These are phyloP conservation scores for Hypoxylon sp. DNA, from an alignment of 2,329 filamentous ascomycete genomes.

Conservation along the genomic window DNA sequence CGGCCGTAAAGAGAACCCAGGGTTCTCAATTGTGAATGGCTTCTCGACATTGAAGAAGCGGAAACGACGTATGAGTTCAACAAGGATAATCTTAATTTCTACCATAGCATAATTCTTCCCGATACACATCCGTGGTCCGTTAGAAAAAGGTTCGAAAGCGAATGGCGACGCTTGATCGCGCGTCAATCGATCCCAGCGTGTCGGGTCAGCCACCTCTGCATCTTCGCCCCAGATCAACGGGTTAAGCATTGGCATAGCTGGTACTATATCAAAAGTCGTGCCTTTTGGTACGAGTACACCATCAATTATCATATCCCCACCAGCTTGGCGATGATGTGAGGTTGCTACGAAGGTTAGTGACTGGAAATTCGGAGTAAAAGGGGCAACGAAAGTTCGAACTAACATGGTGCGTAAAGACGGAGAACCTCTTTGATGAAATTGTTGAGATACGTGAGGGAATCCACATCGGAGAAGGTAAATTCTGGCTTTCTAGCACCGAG, in stretches of 20 bases:
- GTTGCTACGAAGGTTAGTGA: slow-evolving; percentile 40
- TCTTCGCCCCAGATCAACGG: slow-evolving; percentile 58
- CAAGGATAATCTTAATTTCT: slow-evolving; percentile 44
- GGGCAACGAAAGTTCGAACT: neutral
- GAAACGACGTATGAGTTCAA: slow-evolving; percentile 37
- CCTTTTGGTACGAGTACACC: slow-evolving; percentile 56
- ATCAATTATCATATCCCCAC: slow-evolving; percentile 53
- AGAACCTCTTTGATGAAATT: slow-evolving; percentile 59
- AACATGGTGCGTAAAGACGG: slow-evolving; percentile 54
- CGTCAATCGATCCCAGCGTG: slow-evolving; percentile 55
- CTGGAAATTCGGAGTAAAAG: too few species aligned
- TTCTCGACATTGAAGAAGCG: slow-evolving; percentile 31
- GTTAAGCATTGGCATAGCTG: slow-evolving; percentile 56
- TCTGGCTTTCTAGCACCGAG: slow-evolving; percentile 44
- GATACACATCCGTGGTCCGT: slow-evolving; percentile 44
- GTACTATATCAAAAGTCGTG: slow-evolving; percentile 56
- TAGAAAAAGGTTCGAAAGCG: slow-evolving; percentile 51
- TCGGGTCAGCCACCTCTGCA: slow-evolving; percentile 56
- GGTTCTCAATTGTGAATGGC: slow-evolving; percentile 39
- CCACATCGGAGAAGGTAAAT: slow-evolving; percentile 50
- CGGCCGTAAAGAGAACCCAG: slow-evolving; percentile 34
- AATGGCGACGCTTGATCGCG: slow-evolving; percentile 50
- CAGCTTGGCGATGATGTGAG: slow-evolving; percentile 53
- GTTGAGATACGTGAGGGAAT: slow-evolving; percentile 55
- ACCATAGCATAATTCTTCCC: slow-evolving; percentile 40